Base-by-base conservation (phyloP, 2,329 filamentous ascomycete species). In the Pseudogymnoascus sp. region DNA sequence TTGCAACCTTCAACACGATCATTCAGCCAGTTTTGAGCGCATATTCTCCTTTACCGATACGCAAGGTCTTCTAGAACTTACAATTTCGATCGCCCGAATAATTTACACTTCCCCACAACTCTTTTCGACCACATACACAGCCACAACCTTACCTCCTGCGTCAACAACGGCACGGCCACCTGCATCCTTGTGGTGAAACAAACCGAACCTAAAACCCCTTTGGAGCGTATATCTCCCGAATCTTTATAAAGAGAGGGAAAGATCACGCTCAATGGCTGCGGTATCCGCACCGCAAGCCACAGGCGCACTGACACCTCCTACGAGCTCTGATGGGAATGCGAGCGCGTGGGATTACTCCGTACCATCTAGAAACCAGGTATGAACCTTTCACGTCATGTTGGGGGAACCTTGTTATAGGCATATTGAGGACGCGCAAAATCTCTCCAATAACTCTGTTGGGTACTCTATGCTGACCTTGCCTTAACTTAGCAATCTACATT, bases 271-370 rank as follows among this genome's bases (percentile, higher is more conserved):
- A 37, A 74, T 74, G 72, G 72, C 72, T 71, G 72, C 70, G 68
- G 72, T 73, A 66, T 71, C 72, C 63, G 70, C 71, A 62, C 69
- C 72, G 68, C 72, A 73, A 65, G 71, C 70, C 69, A 67, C 66
- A 16, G 70, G 59, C 67, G 65, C 68, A 42, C 65, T 73, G 63
- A 72, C 71, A 63, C 70, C 72, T 11, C 71, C 71, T 21, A 69
- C 67, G 47, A 73, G 70, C 63, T 72, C 72, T 42, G 70, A 70
- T 42, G 69, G 64, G 33, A 69, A 63, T 60, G 65, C 66, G 53
- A 68, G 65, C 65, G 67, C 68, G 7, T 74, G 72, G 72, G 70
- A 69, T 62, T 73, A 69, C 64, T 67, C 71, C 42, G 69, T 70
- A 4, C 68, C 71, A 40, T 38, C 66, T 62, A 67, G 70, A 59